Conservation (phyloP, 495 filamentous ascomycete species). For the Aspergillus panamensis region DNA sequence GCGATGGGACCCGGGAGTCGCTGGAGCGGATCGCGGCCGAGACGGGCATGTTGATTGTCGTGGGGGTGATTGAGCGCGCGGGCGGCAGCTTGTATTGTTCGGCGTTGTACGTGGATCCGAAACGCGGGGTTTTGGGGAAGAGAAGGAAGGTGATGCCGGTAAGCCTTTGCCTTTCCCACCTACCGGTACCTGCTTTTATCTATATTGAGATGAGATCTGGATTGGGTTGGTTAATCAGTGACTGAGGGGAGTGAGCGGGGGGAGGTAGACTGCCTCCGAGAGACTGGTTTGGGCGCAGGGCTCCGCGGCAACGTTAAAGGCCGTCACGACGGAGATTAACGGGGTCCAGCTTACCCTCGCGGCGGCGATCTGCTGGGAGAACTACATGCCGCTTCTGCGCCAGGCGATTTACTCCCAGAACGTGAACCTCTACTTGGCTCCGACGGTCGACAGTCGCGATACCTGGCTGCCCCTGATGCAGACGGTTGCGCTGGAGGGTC, state of each 20-base stretch:
- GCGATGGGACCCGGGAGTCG: constrained; percentile 82
- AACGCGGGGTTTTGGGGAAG: constrained; percentile 71
- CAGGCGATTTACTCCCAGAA: constrained; percentile 84
- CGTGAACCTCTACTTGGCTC: constrained; percentile 88
- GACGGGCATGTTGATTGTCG: constrained; percentile 75
- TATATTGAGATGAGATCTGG: too few species aligned
- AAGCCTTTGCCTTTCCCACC: constrained; percentile 19
- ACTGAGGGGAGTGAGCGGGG: not conserved
- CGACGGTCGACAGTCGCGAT: constrained; percentile 82
- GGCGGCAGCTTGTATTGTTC: constrained; percentile 84
- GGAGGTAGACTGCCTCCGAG: constrained; percentile 66
- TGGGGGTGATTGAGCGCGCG: constrained; percentile 73
- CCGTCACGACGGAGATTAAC: constrained; percentile 74
- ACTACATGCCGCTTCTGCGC: constrained; percentile 87
- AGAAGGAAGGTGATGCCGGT: constrained; percentile 91
- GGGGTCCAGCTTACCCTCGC: constrained; percentile 75
- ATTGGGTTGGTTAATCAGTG: not conserved
- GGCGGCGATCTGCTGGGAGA: constrained; percentile 96
- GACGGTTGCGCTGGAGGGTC: constrained; percentile 74
- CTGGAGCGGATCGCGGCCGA: constrained; percentile 71
- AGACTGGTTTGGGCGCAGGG: constrained; percentile 89
- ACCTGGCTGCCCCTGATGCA: constrained; percentile 81
- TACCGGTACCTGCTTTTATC: too few species aligned
- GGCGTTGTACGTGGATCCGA: constrained; percentile 78
- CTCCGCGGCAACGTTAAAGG: constrained; percentile 72